Base-by-base conservation (phyloP, 164 flowering plant genomes). In the Aristolochia fimbriata region DNA sequence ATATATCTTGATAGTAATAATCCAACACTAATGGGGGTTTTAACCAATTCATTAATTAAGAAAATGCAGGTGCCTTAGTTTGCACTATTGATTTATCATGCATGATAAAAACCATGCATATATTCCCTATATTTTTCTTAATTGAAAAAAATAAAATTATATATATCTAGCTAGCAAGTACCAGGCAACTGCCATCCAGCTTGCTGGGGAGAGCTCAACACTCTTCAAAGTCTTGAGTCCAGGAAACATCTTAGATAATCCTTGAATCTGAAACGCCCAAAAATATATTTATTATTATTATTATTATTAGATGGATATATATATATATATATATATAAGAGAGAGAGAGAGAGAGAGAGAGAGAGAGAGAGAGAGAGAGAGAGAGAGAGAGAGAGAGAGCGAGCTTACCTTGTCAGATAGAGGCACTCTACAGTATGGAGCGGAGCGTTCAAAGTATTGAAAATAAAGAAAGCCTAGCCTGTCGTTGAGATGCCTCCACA, bases 341-440 rank as follows among this genome's bases (percentile, higher is more conserved):
- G n/a, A n/a, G n/a, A n/a, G n/a, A n/a, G n/a, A n/a, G n/a, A n/a
- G n/a, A n/a, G n/a, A n/a, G n/a, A n/a, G n/a, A n/a, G n/a, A n/a
- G n/a, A n/a, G n/a, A n/a, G n/a, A n/a, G n/a, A n/a, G n/a, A n/a
- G n/a, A 24, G 9, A 25, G 41, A 10, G 10, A 41, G 22, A 41
- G 15, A 12, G 20, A n/a, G 15, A 33, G 41, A 60, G 21, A 25
- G 64, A 33, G 9, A 14, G 13, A 20, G 41, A 10, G 51, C 3
- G 61, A 37, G 59, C 6, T 14, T 76, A 92, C 98, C 99, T 93
- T 90, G 66, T 93, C 99, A 84, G 79, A 75, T 46, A 91, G 84
- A 68, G 97, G 99, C 48, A 83, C 83, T 70, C 99, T 81, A 68
- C 78, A 85, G 70, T 84, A 90, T 12, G 99, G 99, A 74, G 90